These are phyloP conservation scores for Fistulinella prunicolor DNA, from an alignment of 768 basidiomycete species.

Conservation along the genomic window DNA sequence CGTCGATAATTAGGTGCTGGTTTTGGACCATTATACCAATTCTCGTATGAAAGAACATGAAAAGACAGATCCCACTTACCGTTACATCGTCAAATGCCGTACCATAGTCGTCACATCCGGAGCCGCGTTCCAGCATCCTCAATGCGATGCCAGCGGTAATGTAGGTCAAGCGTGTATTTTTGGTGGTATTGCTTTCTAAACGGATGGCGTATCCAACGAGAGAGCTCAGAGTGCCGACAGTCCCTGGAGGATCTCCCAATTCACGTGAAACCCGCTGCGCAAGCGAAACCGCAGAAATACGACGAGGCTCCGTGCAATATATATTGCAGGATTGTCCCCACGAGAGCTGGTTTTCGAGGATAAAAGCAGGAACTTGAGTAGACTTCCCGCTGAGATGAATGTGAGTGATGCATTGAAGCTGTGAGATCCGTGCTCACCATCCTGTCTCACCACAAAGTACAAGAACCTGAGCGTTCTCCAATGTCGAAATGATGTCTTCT, in stretches of 20 bases:
- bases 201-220: conserved; percentile 94
- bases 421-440: conserved; percentile 52
- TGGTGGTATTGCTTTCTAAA: conserved; percentile 81
- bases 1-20: conserved; percentile 94
- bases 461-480: conserved; percentile 77
- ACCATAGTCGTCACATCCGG: conserved; percentile 64
- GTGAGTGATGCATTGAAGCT: conserved; percentile 13
- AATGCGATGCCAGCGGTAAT: conserved; percentile 95
- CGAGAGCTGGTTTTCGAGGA: conserved; percentile 85
- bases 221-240: conserved; percentile 72
- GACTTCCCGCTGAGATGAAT: conserved; percentile 76
- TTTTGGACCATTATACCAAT: conserved; percentile 1
- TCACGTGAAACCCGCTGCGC: conserved; percentile 92
- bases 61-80: conserved; percentile 42
- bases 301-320: conserved; percentile 91
- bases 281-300: conserved; percentile 94
- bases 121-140: conserved; percentile 91
- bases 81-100: conserved; percentile 92
- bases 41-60: not conserved
- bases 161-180: conserved; percentile 75
- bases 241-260: conserved; percentile 78
- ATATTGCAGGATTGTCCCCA: conserved; percentile 84
- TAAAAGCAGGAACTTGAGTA: conserved; percentile 91
- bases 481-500: conserved; percentile 60
- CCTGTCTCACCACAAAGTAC: conserved; percentile 86